Base-by-base conservation (phyloP, 1,139 yeast species). In the Protomyces inouyei region DNA sequence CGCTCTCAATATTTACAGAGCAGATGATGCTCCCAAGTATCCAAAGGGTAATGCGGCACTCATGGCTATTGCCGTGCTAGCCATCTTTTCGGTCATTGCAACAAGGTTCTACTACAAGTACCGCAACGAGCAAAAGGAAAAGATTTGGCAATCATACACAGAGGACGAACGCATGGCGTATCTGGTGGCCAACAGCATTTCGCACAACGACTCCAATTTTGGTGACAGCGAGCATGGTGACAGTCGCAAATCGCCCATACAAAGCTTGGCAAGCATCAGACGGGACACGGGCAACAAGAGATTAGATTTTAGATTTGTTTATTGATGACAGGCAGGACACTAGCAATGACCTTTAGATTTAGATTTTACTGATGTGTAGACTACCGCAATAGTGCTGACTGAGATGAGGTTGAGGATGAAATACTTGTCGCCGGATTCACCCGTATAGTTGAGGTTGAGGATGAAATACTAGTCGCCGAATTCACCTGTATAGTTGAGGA, bases 1-100 rank as follows among this genome's bases (percentile, higher is more conserved):
- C 9, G 76, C 81, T 1, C 76, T 82, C n/a, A 82, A 84, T 69
- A 78, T 85, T 28, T 86, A 85, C 72, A 77, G 85, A 64, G 72
- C 73, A 0, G 80, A 79, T 59, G 91, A 86, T 71, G 79, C 78
- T 36, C 91, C 91, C 0, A 70, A 76, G 35, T 86, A 0, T 45
- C 78, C 77, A 57, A 73, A 81, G 37, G 90, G 89, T 37, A 84
- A 85, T 68, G 68, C 74, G 32, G 77, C 76, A 48, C 71, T 80
- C 23, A 71, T 84, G 60, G 79, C 77, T 0, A 70, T 82, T 43
- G 74, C 78, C 0, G 60, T 74, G 6, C 72, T 73, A 1, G 69
- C 73, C 5, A 65, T 72, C 16, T 71, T 67, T 6, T 48, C 70
- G 3, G 60, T 69, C 16, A 25, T 67, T 0, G 51, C 68, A 8